phyloP scores from a whole-genome alignment of 108 stramenopile species.

The Cylindrotheca fusiformis region DNA sequence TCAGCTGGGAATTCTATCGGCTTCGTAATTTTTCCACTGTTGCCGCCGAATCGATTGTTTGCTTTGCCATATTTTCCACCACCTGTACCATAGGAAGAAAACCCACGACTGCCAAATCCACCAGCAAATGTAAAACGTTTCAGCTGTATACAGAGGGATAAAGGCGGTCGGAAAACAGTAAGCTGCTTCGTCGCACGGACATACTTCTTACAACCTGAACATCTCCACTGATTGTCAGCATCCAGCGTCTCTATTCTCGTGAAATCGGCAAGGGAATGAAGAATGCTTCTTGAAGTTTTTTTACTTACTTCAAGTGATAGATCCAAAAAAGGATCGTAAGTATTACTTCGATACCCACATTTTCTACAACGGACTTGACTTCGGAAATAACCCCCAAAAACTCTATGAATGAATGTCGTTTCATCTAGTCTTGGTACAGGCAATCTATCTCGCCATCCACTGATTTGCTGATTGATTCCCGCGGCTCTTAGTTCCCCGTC shows the following conservation, averaged over 20 bases:
- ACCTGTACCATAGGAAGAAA: constrained; percentile 16
- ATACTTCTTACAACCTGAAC: constrained; percentile 78
- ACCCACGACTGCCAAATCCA: constrained; percentile 25
- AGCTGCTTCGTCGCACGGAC: constrained; percentile 81
- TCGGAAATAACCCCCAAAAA: constrained; percentile 94
- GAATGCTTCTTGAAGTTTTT: constrained; percentile 62
- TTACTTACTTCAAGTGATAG: constrained; percentile 87
- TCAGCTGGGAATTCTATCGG: constrained; percentile 70
- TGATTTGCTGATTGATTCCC: constrained; percentile 67
- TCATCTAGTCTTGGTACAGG: constrained; percentile 83
- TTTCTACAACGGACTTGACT: constrained; percentile 81
- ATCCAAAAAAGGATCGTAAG: constrained; percentile 95
- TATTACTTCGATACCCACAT: constrained; percentile 86
- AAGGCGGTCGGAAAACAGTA: constrained; percentile 80
- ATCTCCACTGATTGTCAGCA: constrained; percentile 88
- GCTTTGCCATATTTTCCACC: constrained; percentile 33
- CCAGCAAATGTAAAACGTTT: constrained; percentile 90
- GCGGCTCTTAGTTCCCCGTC: constrained; percentile 77
- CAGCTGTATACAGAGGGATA: constrained; percentile 90
- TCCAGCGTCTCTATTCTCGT: constrained; percentile 84
- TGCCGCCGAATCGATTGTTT: constrained; percentile 15
- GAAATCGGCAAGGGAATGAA: constrained; percentile 76
- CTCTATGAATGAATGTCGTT: constrained; percentile 86
- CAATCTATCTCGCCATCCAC: constrained; percentile 81
- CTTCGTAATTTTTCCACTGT: constrained; percentile 70